These are phyloP conservation scores for Amanita jacksonii DNA, from an alignment of 768 basidiomycete species.

Conservation along the genomic window DNA sequence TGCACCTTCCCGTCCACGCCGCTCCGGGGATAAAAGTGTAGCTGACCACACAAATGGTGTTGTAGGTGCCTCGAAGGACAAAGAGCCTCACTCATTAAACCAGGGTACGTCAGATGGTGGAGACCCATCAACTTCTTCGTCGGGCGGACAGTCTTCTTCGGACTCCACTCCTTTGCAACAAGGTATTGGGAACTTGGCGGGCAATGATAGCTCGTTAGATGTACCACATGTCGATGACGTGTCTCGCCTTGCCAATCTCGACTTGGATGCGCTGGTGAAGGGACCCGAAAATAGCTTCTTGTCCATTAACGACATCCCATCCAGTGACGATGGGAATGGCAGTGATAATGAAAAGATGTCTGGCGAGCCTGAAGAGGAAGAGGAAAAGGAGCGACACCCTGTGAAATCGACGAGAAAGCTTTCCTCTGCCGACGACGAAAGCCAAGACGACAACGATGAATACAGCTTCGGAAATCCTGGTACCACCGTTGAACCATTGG, in stretches of 20 bases:
- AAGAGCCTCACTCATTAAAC: background rate
- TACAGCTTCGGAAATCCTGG: background rate
- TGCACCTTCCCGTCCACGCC: slow-evolving; percentile 5
- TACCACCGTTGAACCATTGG: background rate
- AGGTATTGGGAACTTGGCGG: background rate
- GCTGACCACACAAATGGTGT: slow-evolving; percentile 8
- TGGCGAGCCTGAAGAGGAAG: slow-evolving; percentile 22
- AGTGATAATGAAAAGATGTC: slow-evolving; percentile 34
- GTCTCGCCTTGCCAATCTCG: slow-evolving; percentile 18
- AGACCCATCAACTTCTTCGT: background rate
- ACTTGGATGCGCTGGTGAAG: slow-evolving; percentile 29
- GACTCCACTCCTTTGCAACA: background rate
- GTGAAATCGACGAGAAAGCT: slow-evolving; percentile 16
- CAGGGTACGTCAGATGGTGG: background rate
- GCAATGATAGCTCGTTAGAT: background rate
- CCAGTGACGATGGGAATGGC: slow-evolving; percentile 22
- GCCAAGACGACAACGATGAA: slow-evolving; percentile 15
- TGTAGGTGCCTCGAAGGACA: slow-evolving; percentile 8
- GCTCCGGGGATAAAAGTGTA: slow-evolving; percentile 4
- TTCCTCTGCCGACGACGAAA: slow-evolving; percentile 30
- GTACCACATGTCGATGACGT: background rate
- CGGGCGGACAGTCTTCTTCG: background rate
- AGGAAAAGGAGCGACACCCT: slow-evolving; percentile 19
- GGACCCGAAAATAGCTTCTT: slow-evolving; percentile 24
- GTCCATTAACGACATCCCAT: slow-evolving; percentile 26